Evolutionary conservation across 441 rosid species (phyloP).

Genomic region (Corymbia citriodora): DNA sequence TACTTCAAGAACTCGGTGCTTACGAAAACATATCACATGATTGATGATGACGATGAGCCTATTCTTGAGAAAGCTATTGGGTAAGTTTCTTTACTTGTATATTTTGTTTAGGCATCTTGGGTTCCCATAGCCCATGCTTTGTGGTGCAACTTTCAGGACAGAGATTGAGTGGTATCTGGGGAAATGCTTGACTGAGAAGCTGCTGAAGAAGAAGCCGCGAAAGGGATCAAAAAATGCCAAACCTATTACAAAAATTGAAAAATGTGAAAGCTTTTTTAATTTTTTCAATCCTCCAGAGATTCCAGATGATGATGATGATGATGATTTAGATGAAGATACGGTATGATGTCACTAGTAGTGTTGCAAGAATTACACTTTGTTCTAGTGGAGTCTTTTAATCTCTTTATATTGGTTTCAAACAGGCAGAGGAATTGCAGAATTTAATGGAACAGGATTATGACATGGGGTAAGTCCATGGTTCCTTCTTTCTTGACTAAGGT

Average conservation of each 20-base stretch:
- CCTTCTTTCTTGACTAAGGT: neutral
- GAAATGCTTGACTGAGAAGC: constrained; percentile 78
- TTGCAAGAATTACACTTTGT: neutral
- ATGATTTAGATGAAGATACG: constrained; percentile 56
- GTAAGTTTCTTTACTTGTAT: neutral
- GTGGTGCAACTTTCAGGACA: constrained; percentile 39
- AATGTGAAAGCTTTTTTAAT: constrained; percentile 87
- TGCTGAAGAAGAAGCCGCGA: constrained; percentile 78
- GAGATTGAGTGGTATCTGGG: constrained; percentile 93
- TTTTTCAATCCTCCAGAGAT: constrained; percentile 88
- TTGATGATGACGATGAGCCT: constrained; percentile 32
- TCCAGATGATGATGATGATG: constrained; percentile 78
- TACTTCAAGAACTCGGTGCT: constrained; percentile 2
- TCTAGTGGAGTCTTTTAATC: neutral
- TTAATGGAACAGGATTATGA: constrained; percentile 96
- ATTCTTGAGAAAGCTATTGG: constrained; percentile 7
- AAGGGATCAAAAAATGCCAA: constrained; percentile 86
- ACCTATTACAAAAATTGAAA: constrained; percentile 79
- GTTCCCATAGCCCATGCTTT: neutral
- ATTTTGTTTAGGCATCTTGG: neutral
- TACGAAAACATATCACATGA: constrained; percentile 6
- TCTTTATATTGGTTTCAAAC: constrained; percentile 2
- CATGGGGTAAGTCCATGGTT: constrained; percentile 49
- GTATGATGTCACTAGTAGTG: constrained; percentile 30
- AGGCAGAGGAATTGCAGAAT: constrained; percentile 91